Conservation (phyloP, 2,329 filamentous ascomycete genomes). For the Aspergillus sp. region DNA sequence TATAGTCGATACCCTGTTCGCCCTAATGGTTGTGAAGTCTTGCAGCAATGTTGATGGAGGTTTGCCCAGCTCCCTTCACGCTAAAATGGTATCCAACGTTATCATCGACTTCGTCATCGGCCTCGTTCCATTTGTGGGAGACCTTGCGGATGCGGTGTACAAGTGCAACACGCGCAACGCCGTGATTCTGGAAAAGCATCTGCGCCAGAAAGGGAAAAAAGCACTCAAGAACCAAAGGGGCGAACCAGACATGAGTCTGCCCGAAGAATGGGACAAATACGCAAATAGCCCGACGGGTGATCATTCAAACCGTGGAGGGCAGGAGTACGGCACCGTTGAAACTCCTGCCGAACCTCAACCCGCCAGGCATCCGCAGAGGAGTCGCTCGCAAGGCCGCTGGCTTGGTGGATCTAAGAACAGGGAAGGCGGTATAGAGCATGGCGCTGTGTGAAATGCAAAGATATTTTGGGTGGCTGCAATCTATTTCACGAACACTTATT, state of each 20-base stretch:
- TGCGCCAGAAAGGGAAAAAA: slow-evolving; percentile 36
- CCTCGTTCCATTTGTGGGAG: slow-evolving; percentile 46
- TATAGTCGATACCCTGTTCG: slow-evolving; percentile 63
- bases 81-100: slow-evolving; percentile 77
- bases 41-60: slow-evolving; percentile 71
- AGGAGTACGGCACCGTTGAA: slow-evolving; percentile 6
- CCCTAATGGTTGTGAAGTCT: slow-evolving; percentile 65
- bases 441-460: neutral
- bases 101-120: slow-evolving; percentile 44
- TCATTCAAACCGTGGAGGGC: slow-evolving; percentile 10
- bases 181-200: slow-evolving; percentile 38
- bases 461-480: no score
- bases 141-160: slow-evolving; percentile 41
- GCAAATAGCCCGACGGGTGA: slow-evolving; percentile 14
- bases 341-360: slow-evolving; percentile 17
- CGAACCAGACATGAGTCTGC: slow-evolving; percentile 31
- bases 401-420: slow-evolving; percentile 21
- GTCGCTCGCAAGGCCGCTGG: slow-evolving; percentile 22
- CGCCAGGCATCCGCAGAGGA: slow-evolving; percentile 16
- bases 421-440: slow-evolving; percentile 24
- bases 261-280: slow-evolving; percentile 33
- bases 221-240: slow-evolving; percentile 19
- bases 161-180: slow-evolving; percentile 45
- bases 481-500: no score
- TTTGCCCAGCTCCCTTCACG: slow-evolving; percentile 50